Conservation (phyloP, 441 rosid genomes). For the Arabidopsis hybrid region DNA sequence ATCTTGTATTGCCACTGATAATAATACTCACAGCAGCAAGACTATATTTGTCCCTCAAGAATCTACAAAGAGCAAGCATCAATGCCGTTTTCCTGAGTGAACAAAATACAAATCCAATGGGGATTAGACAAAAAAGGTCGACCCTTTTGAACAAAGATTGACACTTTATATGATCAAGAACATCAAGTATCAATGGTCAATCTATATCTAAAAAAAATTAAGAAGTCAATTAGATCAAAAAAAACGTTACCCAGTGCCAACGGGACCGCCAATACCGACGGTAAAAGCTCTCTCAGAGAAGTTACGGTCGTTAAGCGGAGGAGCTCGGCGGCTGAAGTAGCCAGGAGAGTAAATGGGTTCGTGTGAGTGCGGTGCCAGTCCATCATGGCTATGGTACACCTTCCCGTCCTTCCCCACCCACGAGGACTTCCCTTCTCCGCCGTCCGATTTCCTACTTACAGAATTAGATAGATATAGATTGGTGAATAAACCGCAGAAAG, state of each 20-base stretch:
- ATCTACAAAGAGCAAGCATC: slow-evolving; percentile 84
- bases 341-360: slow-evolving; percentile 99
- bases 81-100: slow-evolving; percentile 85
- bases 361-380: slow-evolving; percentile 95
- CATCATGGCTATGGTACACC: slow-evolving; percentile 95
- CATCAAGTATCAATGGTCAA: neutral
- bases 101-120: slow-evolving; percentile 27
- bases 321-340: slow-evolving; percentile 90
- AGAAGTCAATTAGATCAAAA: neutral
- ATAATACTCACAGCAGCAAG: slow-evolving; percentile 88
- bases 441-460: slow-evolving; percentile 42
- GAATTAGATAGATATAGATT: neutral
- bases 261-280: slow-evolving; percentile 98
- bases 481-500: neutral
- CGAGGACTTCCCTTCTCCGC: slow-evolving; percentile 42
- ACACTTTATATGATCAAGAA: neutral
- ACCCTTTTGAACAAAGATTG: neutral
- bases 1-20: neutral
- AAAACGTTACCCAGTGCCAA: slow-evolving; percentile 84
- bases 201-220: neutral
- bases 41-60: slow-evolving; percentile 86
- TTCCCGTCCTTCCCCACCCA: slow-evolving; percentile 86
- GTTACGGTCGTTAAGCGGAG: slow-evolving; percentile 71
- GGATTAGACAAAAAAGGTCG: neutral
- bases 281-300: slow-evolving; percentile 95